Evolutionary conservation across 441 rosid species (phyloP), one percentile per base, ranked within the genome.

Genomic region (Croton laevigatus): DNA sequence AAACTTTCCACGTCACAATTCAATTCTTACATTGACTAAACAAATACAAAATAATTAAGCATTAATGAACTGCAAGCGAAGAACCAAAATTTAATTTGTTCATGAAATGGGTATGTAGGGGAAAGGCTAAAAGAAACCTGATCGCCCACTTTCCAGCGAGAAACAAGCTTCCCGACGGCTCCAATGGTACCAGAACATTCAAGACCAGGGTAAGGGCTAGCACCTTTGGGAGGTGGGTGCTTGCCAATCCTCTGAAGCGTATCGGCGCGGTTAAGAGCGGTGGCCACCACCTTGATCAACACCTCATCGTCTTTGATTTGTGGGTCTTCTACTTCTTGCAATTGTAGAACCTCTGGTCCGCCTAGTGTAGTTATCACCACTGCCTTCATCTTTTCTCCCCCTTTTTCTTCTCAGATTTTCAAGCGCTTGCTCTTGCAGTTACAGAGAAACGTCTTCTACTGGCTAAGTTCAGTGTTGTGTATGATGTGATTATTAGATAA

Each of bases 151-250:
- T 88, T 90, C 97, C 97, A 94, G 27, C 87, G 87, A 48, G 93
- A 86, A 55, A 91, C 97, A 62, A 53, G 64, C 40, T 75, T 78
- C 6, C 97, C 97, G 0, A 89, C 75, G n/a, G 93, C 79, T 58
- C 78, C 86, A 8, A 94, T 59, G 62, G 87, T 90, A 20, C 97
- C 97, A 17, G 97, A 92, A 68, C 99, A 94, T 74, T 92, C 99
- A 32, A 94, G 87, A 59, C 97, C 94, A n/a, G 53, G 97, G 71
- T 83, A 83, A 17, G 88, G 83, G 62, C 98, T 94, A 10, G 88
- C 79, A 16, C 88, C 98, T 65, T 88, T 82, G 3, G 97, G 96
- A n/a, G 96, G 91, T 12, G 90, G 71, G 76, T 90, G 85, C 46
- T 68, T 71, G 78, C 97, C 98, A 54, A 78, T 80, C 52, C 98